A percentile compares a stretch with the other conserved stretches of the same genome.
Conservation (phyloP, 768 basidiomycete genomes). For the Kwoniella dejecticola region DNA sequence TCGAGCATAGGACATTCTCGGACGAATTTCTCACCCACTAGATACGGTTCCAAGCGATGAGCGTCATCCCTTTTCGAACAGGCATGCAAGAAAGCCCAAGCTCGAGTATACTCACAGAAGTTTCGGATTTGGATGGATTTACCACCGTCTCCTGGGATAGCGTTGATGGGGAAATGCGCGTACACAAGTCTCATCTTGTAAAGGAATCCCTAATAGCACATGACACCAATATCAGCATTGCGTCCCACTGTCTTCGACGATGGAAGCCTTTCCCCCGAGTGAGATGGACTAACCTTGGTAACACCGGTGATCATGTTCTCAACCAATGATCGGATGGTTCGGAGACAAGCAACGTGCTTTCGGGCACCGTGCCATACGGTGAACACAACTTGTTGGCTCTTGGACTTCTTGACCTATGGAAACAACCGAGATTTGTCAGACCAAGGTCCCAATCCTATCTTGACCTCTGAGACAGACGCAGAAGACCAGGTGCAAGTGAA, state of each 20-base stretch:
- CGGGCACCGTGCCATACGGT: conserved; percentile 97
- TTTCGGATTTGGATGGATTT: conserved; percentile 56
- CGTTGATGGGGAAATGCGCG: conserved; percentile 99
- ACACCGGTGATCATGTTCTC: conserved; percentile 98
- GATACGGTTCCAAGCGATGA: too few relatives aligned
- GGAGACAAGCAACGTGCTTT: conserved; percentile 97
- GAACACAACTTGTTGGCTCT: conserved; percentile 72
- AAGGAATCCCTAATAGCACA: conserved; percentile 81
- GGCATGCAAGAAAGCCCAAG: too few relatives aligned
- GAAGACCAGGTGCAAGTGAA: background rate
- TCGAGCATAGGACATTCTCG: conserved; percentile 88
- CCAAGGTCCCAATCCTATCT: background rate
- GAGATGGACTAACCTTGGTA: conserved; percentile 81
- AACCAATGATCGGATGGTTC: conserved; percentile 92
- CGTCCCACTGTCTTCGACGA: too few relatives aligned
- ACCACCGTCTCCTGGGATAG: conserved; percentile 62
- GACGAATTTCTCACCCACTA: conserved; percentile 68
- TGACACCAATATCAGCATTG: background rate
- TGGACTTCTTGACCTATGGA: conserved; percentile 60
- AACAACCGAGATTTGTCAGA: conserved; percentile 11
- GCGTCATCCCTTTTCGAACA: too few relatives aligned
- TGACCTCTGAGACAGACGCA: background rate
- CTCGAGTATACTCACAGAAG: conserved; percentile 51
- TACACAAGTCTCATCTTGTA: conserved; percentile 99
- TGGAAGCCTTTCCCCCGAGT: too few relatives aligned